Conservation (phyloP, 2,329 filamentous ascomycete genomes). For the Huntiella moniliformis region DNA sequence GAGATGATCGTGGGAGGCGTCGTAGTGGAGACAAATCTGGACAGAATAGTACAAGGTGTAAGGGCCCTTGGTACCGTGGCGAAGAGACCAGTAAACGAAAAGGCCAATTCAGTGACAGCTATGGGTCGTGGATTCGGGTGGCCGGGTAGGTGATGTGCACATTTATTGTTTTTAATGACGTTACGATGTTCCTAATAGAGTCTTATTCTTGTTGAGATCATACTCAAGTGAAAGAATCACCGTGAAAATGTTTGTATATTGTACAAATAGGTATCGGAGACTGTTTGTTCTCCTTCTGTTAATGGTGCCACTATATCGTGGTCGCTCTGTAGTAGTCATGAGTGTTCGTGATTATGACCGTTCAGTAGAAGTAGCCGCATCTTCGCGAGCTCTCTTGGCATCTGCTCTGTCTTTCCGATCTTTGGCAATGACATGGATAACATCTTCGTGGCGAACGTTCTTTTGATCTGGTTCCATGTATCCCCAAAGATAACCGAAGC, state of each 20-base stretch:
- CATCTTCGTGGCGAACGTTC: conserved; percentile 1
- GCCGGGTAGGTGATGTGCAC: conserved; percentile 20
- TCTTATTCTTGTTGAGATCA: too few species aligned
- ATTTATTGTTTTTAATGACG: too few species aligned
- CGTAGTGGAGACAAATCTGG: conserved; percentile 78
- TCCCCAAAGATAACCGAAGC: conserved; percentile 22
- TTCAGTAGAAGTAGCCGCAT: not conserved
- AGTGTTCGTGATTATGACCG: too few species aligned
- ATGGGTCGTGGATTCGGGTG: conserved; percentile 42
- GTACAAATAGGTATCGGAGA: too few species aligned
- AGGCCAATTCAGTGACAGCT: conserved; percentile 33
- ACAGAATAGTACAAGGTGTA: conserved; percentile 75
- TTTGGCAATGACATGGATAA: not conserved
- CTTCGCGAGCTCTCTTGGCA: not conserved
- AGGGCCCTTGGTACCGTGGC: conserved; percentile 57
- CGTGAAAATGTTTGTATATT: too few species aligned
- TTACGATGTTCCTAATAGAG: too few species aligned
- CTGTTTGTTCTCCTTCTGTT: too few species aligned
- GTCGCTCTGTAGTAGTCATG: too few species aligned
- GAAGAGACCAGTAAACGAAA: conserved; percentile 61
- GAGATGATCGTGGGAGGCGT: conserved; percentile 95
- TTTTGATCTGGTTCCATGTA: conserved; percentile 20
- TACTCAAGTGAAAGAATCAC: too few species aligned
- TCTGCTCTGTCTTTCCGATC: conserved; percentile 1
- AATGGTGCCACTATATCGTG: too few species aligned